These are phyloP conservation scores for Fusarium nygamai DNA, from an alignment of 2,329 filamentous ascomycete species.

Conservation along the genomic window DNA sequence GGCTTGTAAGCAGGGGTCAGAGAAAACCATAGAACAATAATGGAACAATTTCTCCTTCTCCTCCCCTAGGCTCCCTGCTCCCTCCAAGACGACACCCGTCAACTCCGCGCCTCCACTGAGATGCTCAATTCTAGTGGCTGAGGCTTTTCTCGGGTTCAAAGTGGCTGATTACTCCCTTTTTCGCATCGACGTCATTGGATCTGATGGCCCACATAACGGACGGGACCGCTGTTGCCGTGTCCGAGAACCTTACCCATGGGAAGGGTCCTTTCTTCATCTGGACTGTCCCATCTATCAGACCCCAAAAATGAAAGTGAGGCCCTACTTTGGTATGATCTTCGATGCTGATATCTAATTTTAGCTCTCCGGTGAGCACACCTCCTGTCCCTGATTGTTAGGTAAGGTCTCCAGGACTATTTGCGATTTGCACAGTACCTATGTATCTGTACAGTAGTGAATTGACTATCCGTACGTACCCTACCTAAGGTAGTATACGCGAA, in stretches of 20 bases:
- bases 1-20: slow-evolving; percentile 15
- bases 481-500: slow-evolving; percentile 3
- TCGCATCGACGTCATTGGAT: slow-evolving; percentile 21
- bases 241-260: slow-evolving; percentile 1
- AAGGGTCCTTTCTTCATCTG: slow-evolving; percentile 2
- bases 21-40: slow-evolving; percentile 28
- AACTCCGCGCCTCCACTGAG: slow-evolving; percentile 20
- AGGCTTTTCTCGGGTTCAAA: slow-evolving; percentile 2
- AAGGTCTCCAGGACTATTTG: not conserved
- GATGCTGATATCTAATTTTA: slow-evolving; percentile 5
- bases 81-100: not conserved
- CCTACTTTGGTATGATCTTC: not conserved
- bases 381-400: not conserved
- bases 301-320: not conserved
- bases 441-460: not conserved
- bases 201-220: not conserved
- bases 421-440: not conserved
- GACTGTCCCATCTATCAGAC: not conserved
- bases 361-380: not conserved
- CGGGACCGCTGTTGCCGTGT: slow-evolving; percentile 1
- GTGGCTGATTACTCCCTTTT: slow-evolving; percentile 21
- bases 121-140: slow-evolving; percentile 25
- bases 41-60: slow-evolving; percentile 20
- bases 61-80: not conserved
- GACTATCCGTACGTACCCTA: not conserved